Base-by-base conservation (phyloP, 495 filamentous ascomycete species). In the Pseudomonodictys pantanalensis region DNA sequence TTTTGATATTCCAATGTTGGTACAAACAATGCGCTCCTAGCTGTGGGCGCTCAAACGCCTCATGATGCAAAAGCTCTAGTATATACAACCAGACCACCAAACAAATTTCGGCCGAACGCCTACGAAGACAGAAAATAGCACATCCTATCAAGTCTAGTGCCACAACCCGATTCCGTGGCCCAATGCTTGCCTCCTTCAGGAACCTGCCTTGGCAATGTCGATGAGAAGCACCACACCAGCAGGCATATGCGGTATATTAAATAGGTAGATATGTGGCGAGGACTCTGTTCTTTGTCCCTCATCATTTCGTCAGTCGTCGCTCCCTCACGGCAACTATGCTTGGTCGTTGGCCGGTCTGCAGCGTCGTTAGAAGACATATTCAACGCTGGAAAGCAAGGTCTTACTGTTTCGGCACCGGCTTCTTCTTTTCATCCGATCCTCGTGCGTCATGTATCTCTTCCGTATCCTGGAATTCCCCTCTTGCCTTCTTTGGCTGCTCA, bases 341-440 rank as follows among this genome's bases (percentile, higher is more conserved):
- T n/a, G 20, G 23, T 45, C 44, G 30, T 51, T 24, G 1, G 29
- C 35, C 45, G 46, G 46, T 26, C 55, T 58, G 22, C 39, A 15
- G 6, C 23, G 1, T 1, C 0, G 46, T 53, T 23, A 53, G 39
- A 35, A 38, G 18, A 10, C 17, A 33, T 20, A 23, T 30, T 18
- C 15, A 9, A 29, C 12, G 22, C 8, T 8, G 15, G 23, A 7
- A 28, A 30, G 24, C 4, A 22, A 17, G 3, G 49, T 24, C 49
- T 54, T 24, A 54, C 58, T 60, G 49, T 42, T n/a, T 26, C 18
- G 58, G 58, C 30, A 47, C 23, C 8, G 47, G 12, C 52, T 50
- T 54, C n/a, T 28, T 11, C 52, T 62, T 62, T 1, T 62, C 58
- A 53, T 90, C 75, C 58, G 83, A 45, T 12, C 60, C 60, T 10